Base-by-base conservation (phyloP, 2,329 filamentous ascomycete genomes). In the Fusarium sp. region DNA sequence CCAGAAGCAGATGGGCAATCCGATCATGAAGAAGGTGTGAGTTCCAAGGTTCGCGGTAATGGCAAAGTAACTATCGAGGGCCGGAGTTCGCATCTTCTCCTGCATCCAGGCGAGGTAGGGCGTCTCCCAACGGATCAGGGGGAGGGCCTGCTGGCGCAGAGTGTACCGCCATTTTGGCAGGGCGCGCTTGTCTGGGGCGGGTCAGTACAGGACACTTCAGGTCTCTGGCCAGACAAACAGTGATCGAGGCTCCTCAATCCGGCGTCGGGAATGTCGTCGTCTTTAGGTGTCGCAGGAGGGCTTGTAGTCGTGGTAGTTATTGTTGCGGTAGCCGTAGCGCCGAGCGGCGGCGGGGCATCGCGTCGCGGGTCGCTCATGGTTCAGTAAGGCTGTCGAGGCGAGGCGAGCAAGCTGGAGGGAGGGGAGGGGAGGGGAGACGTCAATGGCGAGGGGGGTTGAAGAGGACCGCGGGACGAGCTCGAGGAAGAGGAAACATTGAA, bases 1-100 rank as follows among this genome's bases (percentile, higher is more conserved):
- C 97, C 97, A 99, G 86, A 98, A 98, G 77, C 98, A 89, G 75
- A 98, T 94, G 7, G 97, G 97, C 79, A 99, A 86, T 68, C 95
- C 93, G 76, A 98, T 89, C 95, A 98, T 98, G 87, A 98, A 99
- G 86, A 98, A 98, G 1, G 97, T 99, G 84, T 99, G 97, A 1
- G 97, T 99, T 75, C 97, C 95, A 65, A 98, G 90, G 83, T 98
- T 99, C 73, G 97, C 97, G 1, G 95, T 97, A 75, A 97, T 94
- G 60, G 97, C 96, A 84, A 99, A 99, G 86, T 98, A 99, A 72
- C 94, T 94, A 84, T 99, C 97, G 79, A 98, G 92, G 10, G 93
- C 89, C 1, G 95, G 94, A 22, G 94, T 93, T 79, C 96, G 93
- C 81, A 96, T 84, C 81, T 87, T 91, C 76, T 92, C 89, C 87